phyloP scores from a whole-genome alignment of 192 early-diverging fungal genomes.

The Tieghemiomyces parasiticus region DNA sequence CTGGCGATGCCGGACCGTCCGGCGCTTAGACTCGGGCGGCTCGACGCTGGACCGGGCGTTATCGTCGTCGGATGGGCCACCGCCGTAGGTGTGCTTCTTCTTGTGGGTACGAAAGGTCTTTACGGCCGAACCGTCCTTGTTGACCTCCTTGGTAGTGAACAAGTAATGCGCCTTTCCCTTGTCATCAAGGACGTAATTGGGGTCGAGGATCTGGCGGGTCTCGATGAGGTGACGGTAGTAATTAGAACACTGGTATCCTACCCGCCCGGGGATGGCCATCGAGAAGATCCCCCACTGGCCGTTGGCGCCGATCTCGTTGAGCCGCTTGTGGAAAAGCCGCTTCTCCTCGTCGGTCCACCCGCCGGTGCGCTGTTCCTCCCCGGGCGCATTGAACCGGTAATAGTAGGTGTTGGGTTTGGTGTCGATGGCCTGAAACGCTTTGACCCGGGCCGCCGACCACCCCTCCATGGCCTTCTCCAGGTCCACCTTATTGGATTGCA shows the following conservation, averaged over 20 bases:
- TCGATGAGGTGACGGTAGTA: conserved; percentile 87
- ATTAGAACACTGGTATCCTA: conserved; percentile 97
- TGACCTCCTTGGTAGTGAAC: conserved; percentile 72
- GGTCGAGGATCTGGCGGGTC: conserved; percentile 72
- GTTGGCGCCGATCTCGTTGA: conserved; percentile 79
- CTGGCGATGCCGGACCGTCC: not conserved
- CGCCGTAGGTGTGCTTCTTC: conserved; percentile 33
- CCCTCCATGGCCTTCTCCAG: conserved; percentile 83
- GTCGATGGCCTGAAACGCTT: conserved; percentile 85
- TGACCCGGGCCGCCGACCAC: conserved; percentile 87
- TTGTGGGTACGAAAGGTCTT: conserved; percentile 72
- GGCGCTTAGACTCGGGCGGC: conserved; percentile 1
- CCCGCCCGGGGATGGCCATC: conserved; percentile 86
- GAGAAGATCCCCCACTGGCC: conserved; percentile 97
- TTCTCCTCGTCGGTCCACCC: conserved; percentile 83
- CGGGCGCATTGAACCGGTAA: conserved; percentile 94
- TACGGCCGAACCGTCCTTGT: conserved; percentile 55
- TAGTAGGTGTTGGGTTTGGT: conserved; percentile 96
- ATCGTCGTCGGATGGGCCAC: conserved; percentile 1
- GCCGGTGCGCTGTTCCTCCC: conserved; percentile 86
- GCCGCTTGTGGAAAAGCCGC: conserved; percentile 64
- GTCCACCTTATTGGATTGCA: conserved; percentile 63
- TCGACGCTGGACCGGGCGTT: conserved; percentile 20
- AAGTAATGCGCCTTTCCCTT: conserved; percentile 85
- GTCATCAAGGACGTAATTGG: conserved; percentile 82